Conservation (phyloP, 805 yeast genomes). For the Candida maesae region DNA sequence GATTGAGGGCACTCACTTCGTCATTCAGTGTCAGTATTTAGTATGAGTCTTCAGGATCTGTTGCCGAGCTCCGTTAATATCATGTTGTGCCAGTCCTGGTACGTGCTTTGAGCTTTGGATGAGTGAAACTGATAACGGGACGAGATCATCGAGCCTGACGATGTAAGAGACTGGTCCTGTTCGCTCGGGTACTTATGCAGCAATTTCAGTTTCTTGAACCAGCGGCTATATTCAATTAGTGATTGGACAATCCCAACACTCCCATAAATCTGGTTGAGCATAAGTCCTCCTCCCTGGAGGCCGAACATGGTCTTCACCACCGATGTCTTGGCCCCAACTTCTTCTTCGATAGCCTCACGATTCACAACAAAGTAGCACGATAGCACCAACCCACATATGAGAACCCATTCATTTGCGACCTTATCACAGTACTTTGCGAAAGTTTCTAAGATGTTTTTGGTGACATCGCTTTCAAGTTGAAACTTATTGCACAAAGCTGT, state of each 20-base stretch:
- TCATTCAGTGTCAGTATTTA: too few species aligned
- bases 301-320: slow-evolving; percentile 48
- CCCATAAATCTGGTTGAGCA: slow-evolving; percentile 44
- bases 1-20: too few species aligned
- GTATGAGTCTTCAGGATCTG: neutral
- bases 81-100: slow-evolving; percentile 7
- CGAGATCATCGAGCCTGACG: slow-evolving; percentile 31
- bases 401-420: slow-evolving; percentile 62
- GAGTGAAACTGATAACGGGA: slow-evolving; percentile 23
- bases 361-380: slow-evolving; percentile 56
- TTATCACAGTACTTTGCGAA: slow-evolving; percentile 48
- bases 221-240: slow-evolving; percentile 51
- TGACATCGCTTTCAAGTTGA: slow-evolving; percentile 52
- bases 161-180: slow-evolving; percentile 6
- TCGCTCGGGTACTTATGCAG: slow-evolving; percentile 33
- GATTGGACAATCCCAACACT: slow-evolving; percentile 54
- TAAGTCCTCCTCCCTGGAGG: slow-evolving; percentile 50
- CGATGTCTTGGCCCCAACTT: slow-evolving; percentile 46
- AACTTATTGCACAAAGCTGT: slow-evolving; percentile 57
- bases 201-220: slow-evolving; percentile 56
- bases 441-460: slow-evolving; percentile 46
- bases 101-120: neutral
- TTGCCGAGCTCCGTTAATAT: neutral
- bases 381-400: slow-evolving; percentile 63
- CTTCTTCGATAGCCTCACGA: slow-evolving; percentile 39